phyloP scores from a whole-genome alignment of 768 basidiomycete species.

The Phylloporus arenicola region DNA sequence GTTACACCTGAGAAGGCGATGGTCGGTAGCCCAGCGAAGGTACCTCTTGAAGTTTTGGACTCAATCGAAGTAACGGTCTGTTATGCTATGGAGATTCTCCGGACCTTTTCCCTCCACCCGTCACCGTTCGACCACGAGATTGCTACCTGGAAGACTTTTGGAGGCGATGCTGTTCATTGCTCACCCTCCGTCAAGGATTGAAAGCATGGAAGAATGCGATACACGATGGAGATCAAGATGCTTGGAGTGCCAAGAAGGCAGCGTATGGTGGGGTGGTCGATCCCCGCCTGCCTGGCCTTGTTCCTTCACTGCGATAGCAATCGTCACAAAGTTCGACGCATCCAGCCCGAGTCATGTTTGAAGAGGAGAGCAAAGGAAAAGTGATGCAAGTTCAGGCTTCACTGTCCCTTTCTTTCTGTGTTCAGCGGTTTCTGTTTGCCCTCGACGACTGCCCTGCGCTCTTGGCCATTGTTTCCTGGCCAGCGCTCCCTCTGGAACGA shows the following conservation, averaged over 20 bases:
- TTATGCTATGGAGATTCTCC: neutral
- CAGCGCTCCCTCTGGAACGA: neutral
- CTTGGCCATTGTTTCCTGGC: neutral
- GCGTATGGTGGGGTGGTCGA: neutral
- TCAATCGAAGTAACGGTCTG: neutral
- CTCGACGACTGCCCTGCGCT: neutral
- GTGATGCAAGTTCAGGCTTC: neutral
- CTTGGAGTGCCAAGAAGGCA: conserved; percentile 2
- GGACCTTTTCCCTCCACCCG: too few relatives aligned
- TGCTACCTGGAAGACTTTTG: neutral
- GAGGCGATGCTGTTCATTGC: neutral
- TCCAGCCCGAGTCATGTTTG: neutral
- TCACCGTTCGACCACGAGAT: neutral
- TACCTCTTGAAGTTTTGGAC: neutral
- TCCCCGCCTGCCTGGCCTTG: neutral
- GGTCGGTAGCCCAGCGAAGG: neutral
- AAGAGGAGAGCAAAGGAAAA: neutral
- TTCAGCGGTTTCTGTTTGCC: neutral
- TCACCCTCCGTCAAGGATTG: neutral
- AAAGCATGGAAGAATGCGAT: neutral
- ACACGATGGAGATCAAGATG: conserved; percentile 9
- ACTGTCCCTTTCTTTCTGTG: neutral
- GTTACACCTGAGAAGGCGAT: neutral
- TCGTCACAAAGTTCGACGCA: neutral
- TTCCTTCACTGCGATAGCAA: neutral